A percentile compares a stretch with the other conserved stretches of the same genome.
phyloP scores from a whole-genome alignment of 345 rosid species.

The Streptanthus diversifolius region DNA sequence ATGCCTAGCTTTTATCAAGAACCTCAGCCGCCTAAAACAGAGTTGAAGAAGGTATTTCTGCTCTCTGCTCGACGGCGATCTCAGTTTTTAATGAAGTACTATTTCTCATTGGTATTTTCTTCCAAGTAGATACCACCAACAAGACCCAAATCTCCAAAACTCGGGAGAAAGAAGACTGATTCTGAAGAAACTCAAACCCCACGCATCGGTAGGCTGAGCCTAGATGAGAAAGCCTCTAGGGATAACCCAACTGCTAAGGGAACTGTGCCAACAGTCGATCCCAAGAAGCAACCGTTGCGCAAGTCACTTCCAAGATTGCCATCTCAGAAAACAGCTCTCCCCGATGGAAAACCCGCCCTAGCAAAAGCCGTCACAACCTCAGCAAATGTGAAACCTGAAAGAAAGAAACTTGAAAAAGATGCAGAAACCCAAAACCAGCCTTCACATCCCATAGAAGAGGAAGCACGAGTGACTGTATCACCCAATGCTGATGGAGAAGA shows the following conservation, averaged over 20 bases:
- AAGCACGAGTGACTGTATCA: slow-evolving; percentile 26
- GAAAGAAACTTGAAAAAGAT: slow-evolving; percentile 35
- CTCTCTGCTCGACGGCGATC: slow-evolving; percentile 10
- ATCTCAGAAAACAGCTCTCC: slow-evolving; percentile 59
- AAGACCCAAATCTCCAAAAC: slow-evolving; percentile 95
- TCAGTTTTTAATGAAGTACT: background rate
- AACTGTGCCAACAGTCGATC: slow-evolving; percentile 38
- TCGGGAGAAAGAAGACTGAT: slow-evolving; percentile 82
- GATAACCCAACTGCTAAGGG: slow-evolving; percentile 44
- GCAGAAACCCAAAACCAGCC: slow-evolving; percentile 33
- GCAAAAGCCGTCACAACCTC: slow-evolving; percentile 18
- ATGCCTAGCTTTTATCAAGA: slow-evolving; percentile 98
- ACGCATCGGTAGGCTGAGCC: slow-evolving; percentile 52
- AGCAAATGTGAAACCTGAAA: slow-evolving; percentile 40
- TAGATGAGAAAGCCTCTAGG: slow-evolving; percentile 55
- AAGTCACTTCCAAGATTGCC: slow-evolving; percentile 91
- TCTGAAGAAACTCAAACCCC: slow-evolving; percentile 47
- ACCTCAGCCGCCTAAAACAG: slow-evolving; percentile 79
- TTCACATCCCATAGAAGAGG: slow-evolving; percentile 36
- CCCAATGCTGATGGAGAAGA: slow-evolving; percentile 28
- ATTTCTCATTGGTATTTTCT: background rate
- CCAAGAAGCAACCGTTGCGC: slow-evolving; percentile 58
- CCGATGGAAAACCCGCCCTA: slow-evolving; percentile 35
- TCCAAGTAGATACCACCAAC: slow-evolving; percentile 81
- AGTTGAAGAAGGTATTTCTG: slow-evolving; percentile 75